Evolutionary conservation across 805 yeast species (phyloP), one percentile per base, ranked within the genome.

Genomic region (Wickerhamomyces subpelliculosus): DNA sequence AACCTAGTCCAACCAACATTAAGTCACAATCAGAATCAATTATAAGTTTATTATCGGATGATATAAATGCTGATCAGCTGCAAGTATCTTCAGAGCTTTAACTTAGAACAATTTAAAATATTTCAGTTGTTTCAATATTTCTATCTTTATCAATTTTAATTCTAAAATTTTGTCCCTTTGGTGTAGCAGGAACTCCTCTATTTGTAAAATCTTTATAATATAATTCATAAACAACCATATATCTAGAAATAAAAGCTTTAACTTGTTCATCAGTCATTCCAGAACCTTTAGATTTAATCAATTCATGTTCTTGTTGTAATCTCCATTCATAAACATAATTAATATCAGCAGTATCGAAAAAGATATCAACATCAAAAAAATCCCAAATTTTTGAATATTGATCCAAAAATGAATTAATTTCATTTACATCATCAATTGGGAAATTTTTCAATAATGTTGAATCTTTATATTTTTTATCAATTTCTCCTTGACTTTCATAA

Each of bases 191-290:
- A 21, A 44, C 44, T 14, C 71, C 72, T 5, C 49, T 36, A 3
- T 50, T 39, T 2, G 53, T 46, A 39, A 79, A 59, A 1, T 63
- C 55, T 11, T 62, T 61, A 51, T 75, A 81, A 56, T 84, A 93
- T 17, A 89, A 52, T 44, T 75, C 72, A 51, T 90, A 90, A 27
- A 82, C 74, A 1, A 95, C 95, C 87, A 84, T 82, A 58, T 90
- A 90, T 43, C 95, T 71, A 42, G 81, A 76, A 10, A 90, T 80
- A 65, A 93, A 93, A 16, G 45, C 45, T 9, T 47, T 58, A 5
- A 90, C 96, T 48, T 81, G 72, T 1, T 54, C 67, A 47, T 84
- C 93, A 2, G 80, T 60, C 97, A 93, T 89, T 0, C 97, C 97
- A 1, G 49, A 37, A 0, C 95, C 96, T 19, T 58, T 66, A 9